A percentile compares a stretch with the other conserved stretches of the same genome.
phyloP scores from a whole-genome alignment of 768 basidiomycete genomes.

The Lentinula guzmanii region DNA sequence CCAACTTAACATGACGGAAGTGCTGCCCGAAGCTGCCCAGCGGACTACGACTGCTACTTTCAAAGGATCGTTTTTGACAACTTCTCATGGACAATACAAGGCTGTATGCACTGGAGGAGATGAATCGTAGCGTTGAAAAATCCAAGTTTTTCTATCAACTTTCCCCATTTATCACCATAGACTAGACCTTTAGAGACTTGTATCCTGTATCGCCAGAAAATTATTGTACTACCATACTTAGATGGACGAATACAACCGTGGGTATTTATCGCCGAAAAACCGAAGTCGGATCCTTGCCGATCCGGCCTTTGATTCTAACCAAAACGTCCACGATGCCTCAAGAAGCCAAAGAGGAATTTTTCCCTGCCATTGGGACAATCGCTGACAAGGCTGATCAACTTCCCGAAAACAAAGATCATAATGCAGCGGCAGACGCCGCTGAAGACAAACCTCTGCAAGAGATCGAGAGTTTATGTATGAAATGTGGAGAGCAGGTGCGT shows the following conservation, averaged over 20 bases:
- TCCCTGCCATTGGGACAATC: slow-evolving; percentile 53
- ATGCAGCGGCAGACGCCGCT: slow-evolving; percentile 12
- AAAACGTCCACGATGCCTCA: background rate
- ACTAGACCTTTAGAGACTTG: too few species aligned
- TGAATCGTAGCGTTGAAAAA: background rate
- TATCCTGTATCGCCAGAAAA: too few species aligned
- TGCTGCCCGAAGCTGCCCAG: background rate
- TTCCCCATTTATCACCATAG: too few species aligned
- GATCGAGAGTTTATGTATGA: slow-evolving; percentile 92
- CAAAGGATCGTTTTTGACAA: background rate
- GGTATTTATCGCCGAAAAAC: too few species aligned
- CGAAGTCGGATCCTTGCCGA: too few species aligned
- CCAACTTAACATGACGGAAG: background rate
- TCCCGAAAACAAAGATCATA: background rate
- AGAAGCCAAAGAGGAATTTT: slow-evolving; percentile 27
- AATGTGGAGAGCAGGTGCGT: slow-evolving; percentile 82
- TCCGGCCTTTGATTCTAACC: slow-evolving; percentile 13
- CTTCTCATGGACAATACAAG: background rate
- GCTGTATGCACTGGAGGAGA: background rate
- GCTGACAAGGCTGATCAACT: slow-evolving; percentile 24
- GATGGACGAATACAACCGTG: too few species aligned
- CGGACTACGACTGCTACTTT: background rate
- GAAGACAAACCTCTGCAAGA: slow-evolving; percentile 72
- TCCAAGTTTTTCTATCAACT: too few species aligned
- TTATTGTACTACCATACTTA: too few species aligned